A percentile compares a stretch with the other conserved stretches of the same genome.
Evolutionary conservation across 2,329 filamentous ascomycete species (phyloP).

Genomic region (Nothophaeocryptopus gaeumannii): DNA sequence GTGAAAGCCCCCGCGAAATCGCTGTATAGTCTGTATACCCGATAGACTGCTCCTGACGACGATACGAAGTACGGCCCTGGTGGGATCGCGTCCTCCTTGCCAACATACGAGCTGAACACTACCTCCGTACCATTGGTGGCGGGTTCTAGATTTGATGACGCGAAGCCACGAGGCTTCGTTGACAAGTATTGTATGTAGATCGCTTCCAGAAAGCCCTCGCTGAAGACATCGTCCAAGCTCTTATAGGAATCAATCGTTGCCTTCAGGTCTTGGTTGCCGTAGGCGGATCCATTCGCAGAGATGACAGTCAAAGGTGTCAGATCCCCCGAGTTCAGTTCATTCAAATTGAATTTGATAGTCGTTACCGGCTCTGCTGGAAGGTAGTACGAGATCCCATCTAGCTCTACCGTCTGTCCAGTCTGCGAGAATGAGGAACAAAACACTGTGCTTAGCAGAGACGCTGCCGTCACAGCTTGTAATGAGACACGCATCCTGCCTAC

Average conservation of each 20-base stretch:
- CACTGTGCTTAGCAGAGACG: not conserved
- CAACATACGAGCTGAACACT: constrained; percentile 19
- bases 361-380: constrained; percentile 39
- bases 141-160: constrained; percentile 2
- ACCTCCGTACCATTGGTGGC: constrained; percentile 20
- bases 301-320: constrained; percentile 43
- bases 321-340: constrained; percentile 22
- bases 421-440: constrained; percentile 22
- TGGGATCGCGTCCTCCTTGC: constrained; percentile 33
- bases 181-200: constrained; percentile 28
- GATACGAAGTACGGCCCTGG: constrained; percentile 53
- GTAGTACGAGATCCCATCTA: constrained; percentile 42
- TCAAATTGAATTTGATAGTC: constrained; percentile 28
- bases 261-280: constrained; percentile 25
- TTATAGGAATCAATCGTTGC: constrained; percentile 32
- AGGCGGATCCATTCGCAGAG: constrained; percentile 26
- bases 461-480: not conserved
- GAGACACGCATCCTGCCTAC: not conserved
- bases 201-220: constrained; percentile 38
- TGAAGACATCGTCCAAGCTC: constrained; percentile 42
- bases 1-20: constrained; percentile 52
- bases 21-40: constrained; percentile 51
- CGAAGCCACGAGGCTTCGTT: constrained; percentile 10
- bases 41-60: constrained; percentile 44
- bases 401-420: constrained; percentile 41